These are phyloP conservation scores for Ustulina deusta DNA, from an alignment of 2,329 filamentous ascomycete genomes.

Conservation along the genomic window DNA sequence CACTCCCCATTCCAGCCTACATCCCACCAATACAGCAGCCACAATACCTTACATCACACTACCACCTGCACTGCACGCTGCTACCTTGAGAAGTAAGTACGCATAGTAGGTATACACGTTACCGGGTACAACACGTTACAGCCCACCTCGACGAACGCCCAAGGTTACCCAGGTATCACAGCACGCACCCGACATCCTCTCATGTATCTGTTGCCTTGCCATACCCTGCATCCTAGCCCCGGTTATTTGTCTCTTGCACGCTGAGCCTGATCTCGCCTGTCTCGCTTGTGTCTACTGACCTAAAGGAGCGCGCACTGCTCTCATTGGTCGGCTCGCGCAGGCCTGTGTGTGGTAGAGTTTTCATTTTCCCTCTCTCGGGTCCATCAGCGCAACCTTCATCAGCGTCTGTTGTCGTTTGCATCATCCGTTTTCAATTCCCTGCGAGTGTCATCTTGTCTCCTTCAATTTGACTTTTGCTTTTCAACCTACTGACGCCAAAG, in stretches of 20 bases:
- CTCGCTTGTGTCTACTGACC: conserved; percentile 26
- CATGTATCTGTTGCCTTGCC: conserved; percentile 32
- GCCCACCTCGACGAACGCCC: not conserved
- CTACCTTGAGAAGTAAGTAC: no score
- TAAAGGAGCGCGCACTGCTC: conserved; percentile 31
- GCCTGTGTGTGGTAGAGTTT: conserved; percentile 38
- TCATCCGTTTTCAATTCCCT: conserved; percentile 11
- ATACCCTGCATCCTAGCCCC: conserved; percentile 28
- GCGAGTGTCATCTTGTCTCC: conserved; percentile 1
- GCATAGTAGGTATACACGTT: no score
- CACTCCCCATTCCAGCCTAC: conserved; percentile 13
- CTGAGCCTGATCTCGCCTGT: conserved; percentile 28
- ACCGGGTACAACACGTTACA: not conserved
- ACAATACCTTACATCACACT: not conserved
- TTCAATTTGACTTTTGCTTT: conserved; percentile 8
- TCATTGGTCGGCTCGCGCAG: conserved; percentile 34
- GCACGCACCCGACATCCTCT: conserved; percentile 1
- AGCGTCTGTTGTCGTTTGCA: conserved; percentile 20
- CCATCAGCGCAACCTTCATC: conserved; percentile 25
- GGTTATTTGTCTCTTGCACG: conserved; percentile 32
- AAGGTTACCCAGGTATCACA: conserved; percentile 2
- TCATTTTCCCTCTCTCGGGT: conserved; percentile 32
- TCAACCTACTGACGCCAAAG: conserved; percentile 27
- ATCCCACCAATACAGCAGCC: conserved; percentile 12
- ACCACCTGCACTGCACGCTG: not conserved